Conservation (phyloP, 2,329 filamentous ascomycete species). For the Ceratocystis harringtonii region DNA sequence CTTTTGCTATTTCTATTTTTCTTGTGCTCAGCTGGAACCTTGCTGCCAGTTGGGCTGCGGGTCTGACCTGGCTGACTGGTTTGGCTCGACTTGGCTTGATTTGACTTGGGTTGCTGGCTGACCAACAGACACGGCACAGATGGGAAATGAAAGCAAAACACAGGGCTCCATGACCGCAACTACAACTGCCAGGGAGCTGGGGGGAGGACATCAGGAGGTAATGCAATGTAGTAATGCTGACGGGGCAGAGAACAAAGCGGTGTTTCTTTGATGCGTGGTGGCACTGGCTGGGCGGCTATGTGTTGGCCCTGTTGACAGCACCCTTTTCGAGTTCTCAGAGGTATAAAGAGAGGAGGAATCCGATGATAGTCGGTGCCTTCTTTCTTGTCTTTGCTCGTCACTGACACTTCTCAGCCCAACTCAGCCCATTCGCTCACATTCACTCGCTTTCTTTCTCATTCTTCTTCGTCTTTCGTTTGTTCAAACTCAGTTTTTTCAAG, state of each 20-base stretch:
- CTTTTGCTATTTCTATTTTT: background rate
- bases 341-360: background rate
- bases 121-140: background rate
- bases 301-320: background rate
- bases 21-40: background rate
- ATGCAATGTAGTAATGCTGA: background rate
- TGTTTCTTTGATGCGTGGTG: background rate
- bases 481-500: background rate
- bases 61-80: background rate
- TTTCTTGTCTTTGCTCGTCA: slow-evolving; percentile 1
- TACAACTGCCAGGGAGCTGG: slow-evolving; percentile 2
- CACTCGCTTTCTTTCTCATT: slow-evolving; percentile 6
- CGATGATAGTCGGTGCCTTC: background rate
- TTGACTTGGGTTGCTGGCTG: background rate
- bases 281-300: background rate
- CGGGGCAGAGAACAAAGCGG: background rate
- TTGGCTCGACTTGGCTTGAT: no score
- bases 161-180: background rate
- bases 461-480: slow-evolving; percentile 1
- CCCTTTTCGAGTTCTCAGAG: background rate
- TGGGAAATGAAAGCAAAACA: slow-evolving; percentile 14
- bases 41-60: background rate
- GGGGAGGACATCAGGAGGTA: background rate
- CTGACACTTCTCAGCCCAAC: background rate
- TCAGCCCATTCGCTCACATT: slow-evolving; percentile 6